Percentiles rank a stretch among this genome's conserved stretches.
Evolutionary conservation across 176 grass and related monocot genomes (phyloP).

Genomic region (Sorghum bicolor): Sorghum_bicolor_NCBIv3 NC_012870.2:58200001-58200500

Average conservation of each 20-base stretch:
- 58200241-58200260: constrained; percentile 4
- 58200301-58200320: constrained; percentile 7
- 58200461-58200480: too few relatives aligned
- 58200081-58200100: too few relatives aligned
- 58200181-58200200: not conserved
- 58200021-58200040: too few relatives aligned
- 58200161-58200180: constrained; percentile 13
- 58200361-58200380: too few relatives aligned
- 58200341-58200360: constrained; percentile 15
- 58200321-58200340: constrained; percentile 23
- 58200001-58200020: too few relatives aligned
- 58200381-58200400: too few relatives aligned
- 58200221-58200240: not conserved
- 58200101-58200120: not conserved
- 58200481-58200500: too few relatives aligned
- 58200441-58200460: too few relatives aligned
- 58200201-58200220: not conserved
- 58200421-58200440: too few relatives aligned
- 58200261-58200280: constrained; percentile 27
- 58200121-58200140: not conserved
- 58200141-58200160: not conserved
- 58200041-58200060: too few relatives aligned
- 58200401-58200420: too few relatives aligned
- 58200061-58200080: too few relatives aligned
- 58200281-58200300: not conserved